Evolutionary conservation across 108 stramenopile genomes (phyloP).

Genomic region (Cyclotella cryptica): DNA sequence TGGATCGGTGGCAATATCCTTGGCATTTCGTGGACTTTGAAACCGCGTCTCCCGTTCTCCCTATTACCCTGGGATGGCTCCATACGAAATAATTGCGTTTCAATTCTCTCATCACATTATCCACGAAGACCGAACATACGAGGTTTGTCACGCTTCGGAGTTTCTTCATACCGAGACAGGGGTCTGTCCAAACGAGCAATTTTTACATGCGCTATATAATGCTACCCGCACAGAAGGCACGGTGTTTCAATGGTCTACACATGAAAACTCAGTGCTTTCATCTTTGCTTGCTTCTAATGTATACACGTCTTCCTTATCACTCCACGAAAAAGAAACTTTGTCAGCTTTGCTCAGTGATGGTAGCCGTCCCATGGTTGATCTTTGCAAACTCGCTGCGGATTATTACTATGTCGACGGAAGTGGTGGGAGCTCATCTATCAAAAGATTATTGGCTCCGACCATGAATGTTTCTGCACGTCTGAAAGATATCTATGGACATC

Average conservation of each 20-base stretch:
- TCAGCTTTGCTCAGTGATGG: conserved; percentile 46
- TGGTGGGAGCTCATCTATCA: conserved; percentile 60
- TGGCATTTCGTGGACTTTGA: conserved; percentile 67
- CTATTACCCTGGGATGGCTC: conserved; percentile 48
- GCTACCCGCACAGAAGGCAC: conserved; percentile 48
- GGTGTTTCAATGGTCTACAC: conserved; percentile 61
- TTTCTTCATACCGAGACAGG: conserved; percentile 55
- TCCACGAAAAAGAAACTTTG: conserved; percentile 27
- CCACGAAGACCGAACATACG: conserved; percentile 9
- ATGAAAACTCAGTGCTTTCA: conserved; percentile 57
- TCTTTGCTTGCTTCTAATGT: conserved; percentile 25
- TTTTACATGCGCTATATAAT: conserved; percentile 43
- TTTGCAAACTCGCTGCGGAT: conserved; percentile 44
- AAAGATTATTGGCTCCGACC: conserved; percentile 52
- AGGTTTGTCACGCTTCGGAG: conserved; percentile 52
- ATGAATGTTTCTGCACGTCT: conserved; percentile 45
- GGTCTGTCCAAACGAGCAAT: conserved; percentile 36
- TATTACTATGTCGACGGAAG: conserved; percentile 62
- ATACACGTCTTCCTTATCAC: conserved; percentile 38
- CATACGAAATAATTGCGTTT: conserved; percentile 56
- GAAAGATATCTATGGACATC: conserved; percentile 37
- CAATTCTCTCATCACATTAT: conserved; percentile 64
- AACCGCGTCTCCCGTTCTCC: conserved; percentile 52
- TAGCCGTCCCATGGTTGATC: conserved; percentile 50
- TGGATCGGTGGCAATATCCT: conserved; percentile 57